phyloP scores from a whole-genome alignment of 495 filamentous ascomycete species.

The Parmelia sp. region DNA sequence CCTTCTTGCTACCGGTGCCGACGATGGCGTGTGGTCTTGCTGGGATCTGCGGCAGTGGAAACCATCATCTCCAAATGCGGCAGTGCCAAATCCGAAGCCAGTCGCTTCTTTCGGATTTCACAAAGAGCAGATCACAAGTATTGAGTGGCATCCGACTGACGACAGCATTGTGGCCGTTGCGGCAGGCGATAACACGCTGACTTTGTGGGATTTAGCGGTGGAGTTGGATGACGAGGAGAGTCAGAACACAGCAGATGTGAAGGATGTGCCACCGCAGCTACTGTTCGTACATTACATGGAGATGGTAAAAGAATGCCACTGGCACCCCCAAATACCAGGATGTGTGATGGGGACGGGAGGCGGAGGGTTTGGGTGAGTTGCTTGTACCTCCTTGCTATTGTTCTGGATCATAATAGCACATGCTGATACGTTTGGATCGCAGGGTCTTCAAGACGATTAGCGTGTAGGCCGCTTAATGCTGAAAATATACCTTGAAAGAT shows the following conservation, averaged over 20 bases:
- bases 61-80: conserved; percentile 43
- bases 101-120: conserved; percentile 91
- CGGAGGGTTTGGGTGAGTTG: conserved; percentile 64
- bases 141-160: conserved; percentile 97
- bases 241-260: conserved; percentile 75
- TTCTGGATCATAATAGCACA: neutral
- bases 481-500: neutral
- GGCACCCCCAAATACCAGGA: conserved; percentile 96
- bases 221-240: conserved; percentile 96
- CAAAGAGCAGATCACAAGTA: conserved; percentile 87
- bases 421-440: conserved; percentile 22
- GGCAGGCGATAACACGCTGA: conserved; percentile 88
- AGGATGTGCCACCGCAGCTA: conserved; percentile 88
- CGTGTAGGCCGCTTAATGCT: conserved; percentile 30
- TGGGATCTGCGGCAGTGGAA: conserved; percentile 98
- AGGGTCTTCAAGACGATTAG: conserved; percentile 54
- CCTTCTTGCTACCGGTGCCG: conserved; percentile 84
- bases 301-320: conserved; percentile 88
- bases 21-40: conserved; percentile 90
- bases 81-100: conserved; percentile 53
- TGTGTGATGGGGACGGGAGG: conserved; percentile 82
- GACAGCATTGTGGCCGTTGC: conserved; percentile 91
- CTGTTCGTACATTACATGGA: conserved; percentile 96
- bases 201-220: conserved; percentile 93
- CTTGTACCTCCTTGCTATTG: conserved; percentile 1